A percentile compares a stretch with the other conserved stretches of the same genome.
These are phyloP conservation scores for Candida hungchunana DNA, from an alignment of 805 yeast genomes.

Conservation along the genomic window DNA sequence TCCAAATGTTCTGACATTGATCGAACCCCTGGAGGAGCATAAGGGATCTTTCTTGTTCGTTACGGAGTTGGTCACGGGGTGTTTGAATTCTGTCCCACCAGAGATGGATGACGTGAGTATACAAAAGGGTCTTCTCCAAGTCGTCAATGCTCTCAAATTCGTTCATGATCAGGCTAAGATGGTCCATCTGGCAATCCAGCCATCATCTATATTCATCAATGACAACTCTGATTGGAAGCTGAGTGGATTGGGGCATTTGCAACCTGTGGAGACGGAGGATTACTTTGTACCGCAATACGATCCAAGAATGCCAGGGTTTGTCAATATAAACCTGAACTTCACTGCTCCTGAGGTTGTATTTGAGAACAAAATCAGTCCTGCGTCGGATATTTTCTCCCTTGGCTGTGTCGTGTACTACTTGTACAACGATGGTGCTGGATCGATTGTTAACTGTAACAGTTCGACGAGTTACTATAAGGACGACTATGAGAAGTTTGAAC, in stretches of 20 bases:
- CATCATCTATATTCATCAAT: constrained; percentile 71
- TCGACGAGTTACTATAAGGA: constrained; percentile 58
- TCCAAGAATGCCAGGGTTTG: constrained; percentile 68
- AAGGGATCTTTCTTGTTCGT: constrained; percentile 75
- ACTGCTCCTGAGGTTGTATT: constrained; percentile 81
- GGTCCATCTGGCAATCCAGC: constrained; percentile 76
- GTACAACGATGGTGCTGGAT: constrained; percentile 50
- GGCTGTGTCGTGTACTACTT: constrained; percentile 73
- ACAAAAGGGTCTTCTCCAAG: constrained; percentile 78
- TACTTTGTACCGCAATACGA: constrained; percentile 69
- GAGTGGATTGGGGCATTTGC: constrained; percentile 62
- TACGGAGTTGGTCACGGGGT: constrained; percentile 68
- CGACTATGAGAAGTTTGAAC: constrained; percentile 46
- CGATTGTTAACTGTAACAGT: constrained; percentile 46
- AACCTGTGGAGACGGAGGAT: constrained; percentile 48
- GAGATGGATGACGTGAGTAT: constrained; percentile 68
- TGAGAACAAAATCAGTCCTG: constrained; percentile 57
- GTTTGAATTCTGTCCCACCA: constrained; percentile 39
- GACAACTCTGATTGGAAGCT: constrained; percentile 93
- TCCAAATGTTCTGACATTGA: constrained; percentile 77
- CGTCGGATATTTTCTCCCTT: constrained; percentile 79
- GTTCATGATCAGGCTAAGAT: constrained; percentile 72
- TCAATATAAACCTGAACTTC: constrained; percentile 67
- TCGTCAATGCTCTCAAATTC: constrained; percentile 75
- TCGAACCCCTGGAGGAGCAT: constrained; percentile 89